Evolutionary conservation across 257 asterid species (phyloP).

Genomic region (Lantana camara): DNA sequence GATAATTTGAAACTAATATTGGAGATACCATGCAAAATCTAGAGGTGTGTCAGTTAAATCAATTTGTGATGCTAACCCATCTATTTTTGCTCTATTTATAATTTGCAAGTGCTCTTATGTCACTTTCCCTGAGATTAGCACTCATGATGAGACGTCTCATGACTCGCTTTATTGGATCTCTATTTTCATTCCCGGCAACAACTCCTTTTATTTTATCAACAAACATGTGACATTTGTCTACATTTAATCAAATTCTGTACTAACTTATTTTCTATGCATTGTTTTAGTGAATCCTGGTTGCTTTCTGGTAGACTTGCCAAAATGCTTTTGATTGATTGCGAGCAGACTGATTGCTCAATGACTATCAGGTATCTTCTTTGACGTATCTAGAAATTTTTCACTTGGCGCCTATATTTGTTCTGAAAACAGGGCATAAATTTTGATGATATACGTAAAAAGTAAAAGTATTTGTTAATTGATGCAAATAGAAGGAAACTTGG

Average conservation of each 20-base stretch:
- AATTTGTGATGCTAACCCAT: constrained; percentile 59
- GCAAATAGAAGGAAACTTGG: too few species aligned
- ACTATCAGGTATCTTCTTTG: constrained; percentile 77
- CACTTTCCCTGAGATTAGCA: constrained; percentile 8
- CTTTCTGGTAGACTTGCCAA: constrained; percentile 93
- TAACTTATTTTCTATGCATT: constrained; percentile 26
- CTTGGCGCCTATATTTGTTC: too few species aligned
- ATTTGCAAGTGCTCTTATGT: not conserved
- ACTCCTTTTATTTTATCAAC: too few species aligned
- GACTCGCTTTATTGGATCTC: not conserved
- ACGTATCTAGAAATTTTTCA: not conserved
- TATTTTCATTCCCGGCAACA: too few species aligned
- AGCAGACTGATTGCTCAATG: constrained; percentile 84
- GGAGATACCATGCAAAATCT: constrained; percentile 80
- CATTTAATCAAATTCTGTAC: constrained; percentile 13
- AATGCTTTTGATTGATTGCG: constrained; percentile 93
- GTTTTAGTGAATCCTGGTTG: constrained; percentile 79
- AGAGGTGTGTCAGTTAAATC: constrained; percentile 72
- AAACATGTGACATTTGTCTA: constrained; percentile 9
- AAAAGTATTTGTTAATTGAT: too few species aligned
- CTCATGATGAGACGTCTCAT: constrained; percentile 16
- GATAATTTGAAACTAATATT: constrained; percentile 67
- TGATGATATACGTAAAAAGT: too few species aligned
- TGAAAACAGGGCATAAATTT: too few species aligned
- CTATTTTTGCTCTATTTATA: constrained; percentile 12